Evolutionary conservation across 306 rosid species (phyloP).

Genomic region (Corylus heterophylla): DNA sequence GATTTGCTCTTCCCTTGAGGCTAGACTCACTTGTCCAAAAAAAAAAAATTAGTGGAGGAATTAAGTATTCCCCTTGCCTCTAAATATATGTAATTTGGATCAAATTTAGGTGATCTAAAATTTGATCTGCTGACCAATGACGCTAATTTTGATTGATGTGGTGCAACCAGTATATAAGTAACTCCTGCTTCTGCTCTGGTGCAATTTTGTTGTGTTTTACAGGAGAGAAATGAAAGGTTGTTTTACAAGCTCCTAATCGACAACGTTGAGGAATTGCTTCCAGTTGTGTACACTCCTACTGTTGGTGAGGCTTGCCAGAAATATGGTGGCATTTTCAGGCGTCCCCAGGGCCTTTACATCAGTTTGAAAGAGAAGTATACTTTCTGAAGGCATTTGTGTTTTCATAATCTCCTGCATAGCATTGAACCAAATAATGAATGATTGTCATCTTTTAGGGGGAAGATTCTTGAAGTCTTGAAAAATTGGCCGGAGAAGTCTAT

Average conservation of each 20-base stretch:
- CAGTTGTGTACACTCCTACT: constrained; percentile 92
- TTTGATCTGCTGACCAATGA: not conserved
- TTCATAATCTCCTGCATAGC: constrained; percentile 1
- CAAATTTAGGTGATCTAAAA: not conserved
- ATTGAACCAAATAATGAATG: constrained; percentile 30
- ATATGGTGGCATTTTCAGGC: constrained; percentile 89
- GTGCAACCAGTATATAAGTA: not conserved
- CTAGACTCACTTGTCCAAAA: too few species aligned
- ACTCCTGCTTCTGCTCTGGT: not conserved
- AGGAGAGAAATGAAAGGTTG: constrained; percentile 95
- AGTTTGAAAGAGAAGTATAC: constrained; percentile 89
- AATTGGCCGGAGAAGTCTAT: constrained; percentile 89
- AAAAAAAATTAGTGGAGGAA: not conserved
- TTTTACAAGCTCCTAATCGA: constrained; percentile 90
- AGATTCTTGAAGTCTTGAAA: constrained; percentile 86
- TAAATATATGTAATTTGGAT: not conserved
- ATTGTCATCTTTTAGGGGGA: constrained; percentile 60
- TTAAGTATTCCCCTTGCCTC: not conserved
- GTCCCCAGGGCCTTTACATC: constrained; percentile 92
- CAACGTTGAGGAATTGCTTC: constrained; percentile 91
- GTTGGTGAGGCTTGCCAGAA: constrained; percentile 99
- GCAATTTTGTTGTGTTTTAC: constrained; percentile 20
- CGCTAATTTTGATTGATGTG: not conserved
- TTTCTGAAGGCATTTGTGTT: not conserved
- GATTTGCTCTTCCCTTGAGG: not conserved